Evolutionary conservation across 1,284 basidiomycete species (phyloP), one percentile per base, ranked within the genome.

Genomic region (Irpex rosettiformis): DNA sequence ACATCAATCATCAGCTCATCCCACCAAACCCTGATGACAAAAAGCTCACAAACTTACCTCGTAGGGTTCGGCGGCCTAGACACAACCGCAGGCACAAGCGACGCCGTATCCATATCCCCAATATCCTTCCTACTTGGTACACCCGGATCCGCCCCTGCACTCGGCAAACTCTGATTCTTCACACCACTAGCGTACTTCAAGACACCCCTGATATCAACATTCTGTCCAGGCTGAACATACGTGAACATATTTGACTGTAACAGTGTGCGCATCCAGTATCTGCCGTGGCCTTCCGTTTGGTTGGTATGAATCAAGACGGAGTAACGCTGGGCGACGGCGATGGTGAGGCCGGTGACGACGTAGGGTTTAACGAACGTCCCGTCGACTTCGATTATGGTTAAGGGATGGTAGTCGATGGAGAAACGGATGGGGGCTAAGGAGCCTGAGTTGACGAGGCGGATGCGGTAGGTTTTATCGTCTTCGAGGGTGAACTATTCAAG

Each of bases 401-500:
- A 70, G 0, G 70, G 68, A 65, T 81, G 80, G 3, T 63, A 63
- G 59, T 81, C 80, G 43, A 82, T 68, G 1, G 74, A 74, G 69
- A 81, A 75, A 33, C 70, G 68, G 51, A 77, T 68, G n/a, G 73
- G 69, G 21, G 76, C 75, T 63, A 78, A 75, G 25, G 75, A 73
- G 30, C 81, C 81, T 0, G 77, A 65, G 67, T 84, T 79, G 65
- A 83, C 71, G 54, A 86, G 67, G n/a, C 83, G 77, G 22, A 86
- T 68, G 33, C 82, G 80, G 61, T 82, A 79, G 10, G 66, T 68
- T 58, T 65, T 66, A 62, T 68, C 65, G 6, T 70, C 67, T 11
- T 64, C 58, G 30, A 71, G 59, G 0, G 70, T 70, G 54, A 70
- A 63, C 66, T 70, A 29, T 45, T 22, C 24, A 21, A 21, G 54